Evolutionary conservation across 148 eudicot species (phyloP), one percentile per base, ranked within the genome.

Genomic region (Heliosperma pusillum): DNA sequence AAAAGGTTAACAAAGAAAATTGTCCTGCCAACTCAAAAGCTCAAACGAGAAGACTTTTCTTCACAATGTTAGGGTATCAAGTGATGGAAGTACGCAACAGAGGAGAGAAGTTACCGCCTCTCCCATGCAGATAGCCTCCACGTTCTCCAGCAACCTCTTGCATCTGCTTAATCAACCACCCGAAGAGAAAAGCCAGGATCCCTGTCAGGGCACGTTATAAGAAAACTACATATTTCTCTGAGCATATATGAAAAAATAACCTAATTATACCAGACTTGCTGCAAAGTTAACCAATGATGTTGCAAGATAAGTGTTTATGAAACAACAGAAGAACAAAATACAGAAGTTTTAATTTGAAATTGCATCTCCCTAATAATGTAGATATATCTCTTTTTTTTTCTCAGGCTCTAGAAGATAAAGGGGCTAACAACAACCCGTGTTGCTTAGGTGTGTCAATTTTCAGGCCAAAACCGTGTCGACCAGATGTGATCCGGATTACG

Each of bases 141-240:
- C 97, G 97, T 83, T 94, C 98, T 79, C 98, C 98, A 33, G 98
- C 93, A 87, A 94, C 98, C 79, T 94, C 98, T 90, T 94, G 98
- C 98, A 94, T 94, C 98, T 94, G 93, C 76, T 82, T 76, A 70
- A 82, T 87, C 89, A 94, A 80, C 74, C 85, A 78, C 86, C 96
- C 93, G 75, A 72, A 76, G 78, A 84, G 80, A 85, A 76, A 84
- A 86, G 89, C 92, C 97, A 90, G 72, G 76, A 84, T 94, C 98
- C 98, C 98, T 94, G 98, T 81, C 94, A 71, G 98, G 98, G 93
- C 96, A 87, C 83, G 97, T 94, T 84, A 90, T 92, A 82, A 92
- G 98, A 85, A 86, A 82, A 74, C 75, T 73, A 40, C 45, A 74
- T 74, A 52, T 79, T 70, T 85, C 72, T 33, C 30, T 7, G 19